These are phyloP conservation scores for Pestalotiopsis fici DNA, from an alignment of 2,329 filamentous ascomycete species.

Conservation along the genomic window DNA sequence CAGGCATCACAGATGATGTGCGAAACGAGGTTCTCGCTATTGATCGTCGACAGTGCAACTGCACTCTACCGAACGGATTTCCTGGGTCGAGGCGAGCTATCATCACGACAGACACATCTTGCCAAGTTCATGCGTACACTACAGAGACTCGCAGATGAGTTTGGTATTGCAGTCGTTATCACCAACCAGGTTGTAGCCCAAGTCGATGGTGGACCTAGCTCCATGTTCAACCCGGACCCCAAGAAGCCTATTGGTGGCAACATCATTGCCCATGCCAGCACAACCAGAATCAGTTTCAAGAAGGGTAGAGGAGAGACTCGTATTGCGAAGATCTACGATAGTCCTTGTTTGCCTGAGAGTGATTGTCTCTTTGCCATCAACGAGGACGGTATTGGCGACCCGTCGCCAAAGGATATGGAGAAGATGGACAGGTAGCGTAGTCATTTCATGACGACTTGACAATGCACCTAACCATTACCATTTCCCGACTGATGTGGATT, in stretches of 20 bases:
- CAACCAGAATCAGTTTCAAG: conserved; percentile 90
- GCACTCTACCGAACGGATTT: conserved; percentile 96
- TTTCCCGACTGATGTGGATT: background rate
- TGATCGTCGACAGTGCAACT: conserved; percentile 95
- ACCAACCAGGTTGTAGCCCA: conserved; percentile 99
- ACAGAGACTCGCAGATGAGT: conserved; percentile 77
- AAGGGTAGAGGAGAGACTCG: conserved; percentile 94
- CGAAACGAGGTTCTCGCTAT: conserved; percentile 93
- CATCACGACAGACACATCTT: conserved; percentile 85
- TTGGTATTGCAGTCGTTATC: conserved; percentile 97
- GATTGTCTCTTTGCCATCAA: conserved; percentile 97
- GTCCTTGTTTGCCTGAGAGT: conserved; percentile 92
- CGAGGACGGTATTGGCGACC: conserved; percentile 95
- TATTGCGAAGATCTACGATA: conserved; percentile 99
- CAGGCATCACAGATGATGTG: conserved; percentile 99
- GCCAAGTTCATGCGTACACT: conserved; percentile 87
- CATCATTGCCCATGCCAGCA: conserved; percentile 97
- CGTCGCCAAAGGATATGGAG: conserved; percentile 91
- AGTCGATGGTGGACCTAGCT: conserved; percentile 91
- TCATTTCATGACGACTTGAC: background rate
- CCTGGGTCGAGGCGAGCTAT: conserved; percentile 92
- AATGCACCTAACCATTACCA: no score
- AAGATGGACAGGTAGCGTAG: conserved; percentile 45
- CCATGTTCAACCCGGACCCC: conserved; percentile 99
- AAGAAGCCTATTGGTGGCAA: conserved; percentile 99